Conservation (phyloP, 768 basidiomycete species). For the Gymnopilus junonius region DNA sequence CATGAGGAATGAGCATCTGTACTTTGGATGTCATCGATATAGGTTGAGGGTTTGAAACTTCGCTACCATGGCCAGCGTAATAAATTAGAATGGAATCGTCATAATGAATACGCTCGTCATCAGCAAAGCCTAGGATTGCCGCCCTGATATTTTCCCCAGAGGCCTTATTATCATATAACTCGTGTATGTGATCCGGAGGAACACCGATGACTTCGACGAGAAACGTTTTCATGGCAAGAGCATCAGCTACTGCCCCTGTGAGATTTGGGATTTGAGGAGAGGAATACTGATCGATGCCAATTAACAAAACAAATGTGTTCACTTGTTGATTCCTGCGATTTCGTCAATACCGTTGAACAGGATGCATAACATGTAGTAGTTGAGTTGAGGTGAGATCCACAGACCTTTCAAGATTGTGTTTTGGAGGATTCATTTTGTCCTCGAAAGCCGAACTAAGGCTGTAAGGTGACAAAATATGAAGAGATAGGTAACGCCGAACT, state of each 20-base stretch:
- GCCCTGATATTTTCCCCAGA: background rate
- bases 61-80: slow-evolving; percentile 31
- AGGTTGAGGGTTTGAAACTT: slow-evolving; percentile 37
- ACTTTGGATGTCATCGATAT: slow-evolving; percentile 1
- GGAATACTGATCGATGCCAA: slow-evolving; percentile 14
- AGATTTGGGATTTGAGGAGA: background rate
- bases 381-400: too few species aligned
- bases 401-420: too few species aligned
- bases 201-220: slow-evolving; percentile 38
- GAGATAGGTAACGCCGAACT: too few species aligned
- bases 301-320: slow-evolving; percentile 10
- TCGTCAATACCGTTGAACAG: too few species aligned
- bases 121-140: slow-evolving; percentile 23
- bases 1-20: slow-evolving; percentile 1
- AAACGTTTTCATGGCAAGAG: slow-evolving; percentile 1
- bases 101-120: slow-evolving; percentile 39
- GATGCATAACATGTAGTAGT: too few species aligned
- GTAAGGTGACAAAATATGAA: too few species aligned
- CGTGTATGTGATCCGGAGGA: background rate
- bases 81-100: slow-evolving; percentile 7
- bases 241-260: slow-evolving; percentile 11
- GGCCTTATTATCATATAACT: background rate
- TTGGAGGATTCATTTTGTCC: too few species aligned
- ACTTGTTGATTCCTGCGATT: background rate
- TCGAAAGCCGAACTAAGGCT: too few species aligned